These are phyloP conservation scores for Teunomyces pallodes DNA, from an alignment of 805 yeast genomes.

Conservation along the genomic window DNA sequence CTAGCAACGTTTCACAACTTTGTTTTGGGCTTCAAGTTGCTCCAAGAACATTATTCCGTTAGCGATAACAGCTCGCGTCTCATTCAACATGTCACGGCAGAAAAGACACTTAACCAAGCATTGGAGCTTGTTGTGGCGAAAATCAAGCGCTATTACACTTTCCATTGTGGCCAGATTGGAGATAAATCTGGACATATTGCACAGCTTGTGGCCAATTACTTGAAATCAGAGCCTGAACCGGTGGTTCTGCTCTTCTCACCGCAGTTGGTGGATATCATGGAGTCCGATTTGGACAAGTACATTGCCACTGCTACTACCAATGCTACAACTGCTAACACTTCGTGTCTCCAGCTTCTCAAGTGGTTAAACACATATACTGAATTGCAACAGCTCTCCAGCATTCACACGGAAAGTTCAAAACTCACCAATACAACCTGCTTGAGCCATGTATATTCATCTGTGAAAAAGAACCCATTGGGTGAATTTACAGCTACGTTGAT, in stretches of 20 bases:
- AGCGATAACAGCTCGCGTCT: conserved; percentile 15
- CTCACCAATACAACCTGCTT: conserved; percentile 6
- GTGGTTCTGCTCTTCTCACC: conserved; percentile 12
- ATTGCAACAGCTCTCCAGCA: conserved; percentile 1
- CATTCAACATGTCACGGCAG: conserved; percentile 8
- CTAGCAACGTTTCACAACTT: conserved; percentile 22
- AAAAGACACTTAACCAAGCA: conserved; percentile 5
- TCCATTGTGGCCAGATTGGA: conserved; percentile 7
- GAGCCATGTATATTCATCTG: conserved; percentile 2
- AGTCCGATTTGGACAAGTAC: conserved; percentile 27
- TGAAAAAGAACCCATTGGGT: conserved; percentile 9
- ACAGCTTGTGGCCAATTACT: neutral
- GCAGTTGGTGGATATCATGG: conserved; percentile 24
- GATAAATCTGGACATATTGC: neutral
- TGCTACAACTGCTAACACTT: neutral
- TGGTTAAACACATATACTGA: conserved; percentile 9
- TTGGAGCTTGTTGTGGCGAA: conserved; percentile 1
- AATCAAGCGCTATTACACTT: conserved; percentile 6
- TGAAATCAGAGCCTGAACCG: neutral
- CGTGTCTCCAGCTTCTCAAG: neutral
- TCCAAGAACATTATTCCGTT: conserved; percentile 16
- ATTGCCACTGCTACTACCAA: conserved; percentile 12
- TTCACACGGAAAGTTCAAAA: conserved; percentile 1
- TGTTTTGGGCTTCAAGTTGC: conserved; percentile 20
- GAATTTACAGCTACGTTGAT: conserved; percentile 15